phyloP scores from a whole-genome alignment of 2,329 filamentous ascomycete species.

The Paracoccidioides brasiliensis region DNA sequence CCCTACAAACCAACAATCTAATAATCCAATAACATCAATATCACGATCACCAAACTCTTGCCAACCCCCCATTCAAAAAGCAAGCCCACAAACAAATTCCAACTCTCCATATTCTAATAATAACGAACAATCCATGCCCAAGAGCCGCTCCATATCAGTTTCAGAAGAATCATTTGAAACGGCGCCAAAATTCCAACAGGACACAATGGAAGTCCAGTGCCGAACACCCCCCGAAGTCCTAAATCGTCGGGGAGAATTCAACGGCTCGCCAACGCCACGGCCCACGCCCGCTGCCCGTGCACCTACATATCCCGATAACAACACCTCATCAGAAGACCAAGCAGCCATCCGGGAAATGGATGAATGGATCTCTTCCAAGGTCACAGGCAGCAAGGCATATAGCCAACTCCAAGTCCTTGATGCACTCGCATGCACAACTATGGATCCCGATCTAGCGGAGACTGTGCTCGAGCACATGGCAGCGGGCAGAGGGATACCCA shows the following conservation, averaged over 20 bases:
- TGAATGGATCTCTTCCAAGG: slow-evolving; percentile 27
- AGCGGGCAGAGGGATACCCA: slow-evolving; percentile 25
- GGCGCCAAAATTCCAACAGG: slow-evolving; percentile 10
- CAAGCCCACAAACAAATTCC: neutral
- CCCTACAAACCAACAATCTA: neutral
- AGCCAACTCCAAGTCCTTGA: slow-evolving; percentile 21
- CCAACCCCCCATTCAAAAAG: neutral
- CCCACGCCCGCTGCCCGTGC: neutral
- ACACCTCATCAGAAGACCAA: neutral
- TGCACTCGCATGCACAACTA: slow-evolving; percentile 28
- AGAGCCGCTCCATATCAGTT: neutral
- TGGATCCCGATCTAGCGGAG: slow-evolving; percentile 28
- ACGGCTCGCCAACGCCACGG: slow-evolving; percentile 21
- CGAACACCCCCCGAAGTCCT: slow-evolving; percentile 10
- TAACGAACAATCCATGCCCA: neutral
- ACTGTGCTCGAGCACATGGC: slow-evolving; percentile 21
- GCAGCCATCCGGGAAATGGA: slow-evolving; percentile 16
- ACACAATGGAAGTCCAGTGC: slow-evolving; percentile 3
- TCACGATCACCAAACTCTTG: neutral
- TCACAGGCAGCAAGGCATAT: slow-evolving; percentile 18
- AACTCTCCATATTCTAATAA: neutral
- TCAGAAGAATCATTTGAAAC: slow-evolving; percentile 11
- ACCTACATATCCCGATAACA: neutral
- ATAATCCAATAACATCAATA: slow-evolving; percentile 1
- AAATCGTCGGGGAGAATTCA: slow-evolving; percentile 11